Percentiles rank a stretch among this genome's conserved stretches.
phyloP scores from a whole-genome alignment of 2,329 filamentous ascomycete genomes.

The Reticulascus tulasneorum region DNA sequence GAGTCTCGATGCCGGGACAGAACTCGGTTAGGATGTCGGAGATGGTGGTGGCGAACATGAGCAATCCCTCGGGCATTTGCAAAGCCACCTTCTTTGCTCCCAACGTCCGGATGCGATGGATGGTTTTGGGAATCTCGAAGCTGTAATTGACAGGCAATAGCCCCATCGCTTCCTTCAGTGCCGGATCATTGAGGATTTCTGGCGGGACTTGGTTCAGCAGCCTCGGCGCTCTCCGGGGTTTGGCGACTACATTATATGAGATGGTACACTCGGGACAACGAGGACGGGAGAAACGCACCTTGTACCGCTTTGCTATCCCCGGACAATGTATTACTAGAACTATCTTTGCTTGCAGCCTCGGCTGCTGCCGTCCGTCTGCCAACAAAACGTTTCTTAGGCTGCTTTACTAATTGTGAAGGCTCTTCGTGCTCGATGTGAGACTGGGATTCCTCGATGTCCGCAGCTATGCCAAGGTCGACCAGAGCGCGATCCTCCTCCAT shows the following conservation, averaged over 20 bases:
- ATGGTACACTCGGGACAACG: neutral
- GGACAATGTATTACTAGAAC: constrained; percentile 26
- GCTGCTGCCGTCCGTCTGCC: constrained; percentile 72
- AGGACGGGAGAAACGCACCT: constrained; percentile 5
- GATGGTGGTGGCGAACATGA: constrained; percentile 95
- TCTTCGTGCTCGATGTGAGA: constrained; percentile 30
- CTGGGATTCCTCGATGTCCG: constrained; percentile 57
- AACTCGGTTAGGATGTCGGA: constrained; percentile 95
- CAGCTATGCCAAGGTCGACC: constrained; percentile 66
- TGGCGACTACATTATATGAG: constrained; percentile 51
- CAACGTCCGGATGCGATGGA: constrained; percentile 82
- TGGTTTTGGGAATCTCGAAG: constrained; percentile 97
- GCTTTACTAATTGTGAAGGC: constrained; percentile 44
- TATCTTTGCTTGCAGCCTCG: constrained; percentile 44
- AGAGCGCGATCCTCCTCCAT: constrained; percentile 77
- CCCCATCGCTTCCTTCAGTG: constrained; percentile 81
- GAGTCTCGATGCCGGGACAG: constrained; percentile 83
- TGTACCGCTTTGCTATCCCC: constrained; percentile 65
- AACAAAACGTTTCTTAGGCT: constrained; percentile 90
- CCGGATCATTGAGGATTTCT: constrained; percentile 79
- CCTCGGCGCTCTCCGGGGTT: constrained; percentile 68
- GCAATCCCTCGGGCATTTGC: constrained; percentile 94
- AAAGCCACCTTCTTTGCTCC: constrained; percentile 80
- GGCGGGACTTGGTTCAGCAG: constrained; percentile 88
- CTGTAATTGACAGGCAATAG: constrained; percentile 94